Evolutionary conservation across 2,329 filamentous ascomycete species (phyloP), one percentile per base, ranked within the genome.

Genomic region (Fusarium oxysporum): DNA sequence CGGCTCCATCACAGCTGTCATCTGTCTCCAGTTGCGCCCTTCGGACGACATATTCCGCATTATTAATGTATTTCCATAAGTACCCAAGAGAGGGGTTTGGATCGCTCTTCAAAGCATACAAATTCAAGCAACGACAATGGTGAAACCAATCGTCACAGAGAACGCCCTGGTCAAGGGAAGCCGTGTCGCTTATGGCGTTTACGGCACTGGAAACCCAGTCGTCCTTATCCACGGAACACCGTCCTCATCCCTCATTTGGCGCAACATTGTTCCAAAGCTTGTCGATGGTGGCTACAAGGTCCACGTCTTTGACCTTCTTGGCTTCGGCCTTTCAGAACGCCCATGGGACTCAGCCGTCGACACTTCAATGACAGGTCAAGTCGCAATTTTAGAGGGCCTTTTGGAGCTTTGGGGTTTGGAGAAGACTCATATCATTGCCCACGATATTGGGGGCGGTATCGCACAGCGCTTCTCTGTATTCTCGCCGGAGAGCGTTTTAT

Each of bases 231-330:
- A 81, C 43, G 80, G 80, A 48, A 81, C 80, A 0, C 80, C 80
- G 0, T 81, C 80, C 3, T 80, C 80, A 3, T 81, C 80, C 5
- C 76, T 81, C 3, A 81, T 81, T 8, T 81, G 78, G 79, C 74
- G 78, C n/a, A 76, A 77, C n/a, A 57, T 81, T 7, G 28, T 77
- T 16, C 78, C 79, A 0, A 54, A 56, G 1, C 72, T 81, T 4
- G 64, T 73, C 1, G n/a, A 58, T 6, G 44, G 68, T 2, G 78
- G 74, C 14, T 80, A 70, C 40, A 77, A 77, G 48, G 76, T 76
- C 4, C 72, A 80, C 13, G 40, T 80, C 25, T 81, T 76, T 50
- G 80, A 81, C 23, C 76, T 80, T 6, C 77, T 81, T 5, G 80
- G 80, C 19, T 81, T 74, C 21, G 80, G 80, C 7, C 65, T 80